A percentile compares a stretch with the other conserved stretches of the same genome.
These are phyloP conservation scores for Debaryomyces nepalensis DNA, from an alignment of 1,139 yeast species.

Conservation along the genomic window DNA sequence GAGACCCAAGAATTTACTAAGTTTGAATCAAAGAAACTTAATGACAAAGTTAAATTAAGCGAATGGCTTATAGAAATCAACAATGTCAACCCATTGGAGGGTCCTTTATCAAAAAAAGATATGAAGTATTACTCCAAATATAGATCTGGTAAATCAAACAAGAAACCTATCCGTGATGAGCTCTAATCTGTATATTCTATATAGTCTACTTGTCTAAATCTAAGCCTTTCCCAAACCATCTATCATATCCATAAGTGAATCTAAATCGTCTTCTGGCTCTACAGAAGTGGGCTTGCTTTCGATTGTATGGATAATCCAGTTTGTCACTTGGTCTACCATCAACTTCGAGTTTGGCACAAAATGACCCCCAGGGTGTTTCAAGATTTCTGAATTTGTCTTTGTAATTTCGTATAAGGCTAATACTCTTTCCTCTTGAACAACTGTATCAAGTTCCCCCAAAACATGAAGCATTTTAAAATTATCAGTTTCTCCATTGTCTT, in stretches of 20 bases:
- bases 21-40: conserved; percentile 31
- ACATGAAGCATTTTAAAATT: conserved; percentile 64
- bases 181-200: conserved; percentile 24
- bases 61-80: conserved; percentile 40
- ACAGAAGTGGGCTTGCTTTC: conserved; percentile 19
- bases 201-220: conserved; percentile 10
- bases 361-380: conserved; percentile 86
- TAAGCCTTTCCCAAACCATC: conserved; percentile 24
- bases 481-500: conserved; percentile 21
- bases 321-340: conserved; percentile 58
- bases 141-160: conserved; percentile 34
- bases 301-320: conserved; percentile 50
- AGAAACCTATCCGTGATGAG: conserved; percentile 41
- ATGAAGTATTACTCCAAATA: conserved; percentile 34
- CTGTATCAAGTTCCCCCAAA: conserved; percentile 85
- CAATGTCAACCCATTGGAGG: conserved; percentile 40
- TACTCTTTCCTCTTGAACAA: conserved; percentile 77
- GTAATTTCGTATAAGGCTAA: conserved; percentile 61
- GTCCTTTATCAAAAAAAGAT: conserved; percentile 43
- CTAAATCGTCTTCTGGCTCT: conserved; percentile 32
- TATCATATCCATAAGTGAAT: conserved; percentile 43
- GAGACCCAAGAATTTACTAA: conserved; percentile 24
- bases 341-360: conserved; percentile 77
- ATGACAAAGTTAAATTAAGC: conserved; percentile 36
- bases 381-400: conserved; percentile 46